Base-by-base conservation (phyloP, 441 rosid genomes). In the Kokia cookei region DNA sequence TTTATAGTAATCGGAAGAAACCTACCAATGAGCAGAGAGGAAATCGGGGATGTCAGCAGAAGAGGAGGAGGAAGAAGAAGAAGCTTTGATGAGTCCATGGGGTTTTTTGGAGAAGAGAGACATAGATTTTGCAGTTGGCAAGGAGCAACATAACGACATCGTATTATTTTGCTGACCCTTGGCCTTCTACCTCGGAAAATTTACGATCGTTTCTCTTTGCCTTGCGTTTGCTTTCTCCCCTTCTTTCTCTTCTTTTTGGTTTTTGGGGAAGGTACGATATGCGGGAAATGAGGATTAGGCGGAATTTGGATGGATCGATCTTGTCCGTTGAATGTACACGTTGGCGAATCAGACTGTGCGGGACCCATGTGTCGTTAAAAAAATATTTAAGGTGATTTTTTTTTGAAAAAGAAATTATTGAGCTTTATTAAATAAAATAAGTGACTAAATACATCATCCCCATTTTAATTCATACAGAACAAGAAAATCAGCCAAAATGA, bases 61-160 rank as follows among this genome's bases (percentile, higher is more conserved):
- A 63, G 67, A 63, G 24, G 67, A 58, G 14, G 62, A 58, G 0
- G 63, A 60, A 13, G 64, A 59, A 59, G 64, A 60, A 61, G 65
- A 17, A 61, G 65, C 48, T 63, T 17, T 63, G 67, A 62, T 8
- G 47, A 62, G 40, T 40, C 66, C 66, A 37, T 62, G 66, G 66
- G 84, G 54, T 42, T 84, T 76, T 13, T 80, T 73, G 77, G 87
- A 81, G 19, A 77, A 75, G 76, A 76, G 73, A 66, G 84, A 66
- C 63, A 80, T 2, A 9, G 81, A 60, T 6, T 71, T 81, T 37
- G 84, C 70, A 58, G 84, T 69, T 15, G 88, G 74, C 3, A 82
- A 54, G 53, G 82, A 73, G 19, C 86, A 84, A 57, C 72, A 74
- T 43, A 85, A 79, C 89, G 89, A 82, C 96, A 89, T 90, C 88